Evolutionary conservation across 1,284 basidiomycete genomes (phyloP), one percentile per base, ranked within the genome.

Genomic region (Apiotrichum sp.): DNA sequence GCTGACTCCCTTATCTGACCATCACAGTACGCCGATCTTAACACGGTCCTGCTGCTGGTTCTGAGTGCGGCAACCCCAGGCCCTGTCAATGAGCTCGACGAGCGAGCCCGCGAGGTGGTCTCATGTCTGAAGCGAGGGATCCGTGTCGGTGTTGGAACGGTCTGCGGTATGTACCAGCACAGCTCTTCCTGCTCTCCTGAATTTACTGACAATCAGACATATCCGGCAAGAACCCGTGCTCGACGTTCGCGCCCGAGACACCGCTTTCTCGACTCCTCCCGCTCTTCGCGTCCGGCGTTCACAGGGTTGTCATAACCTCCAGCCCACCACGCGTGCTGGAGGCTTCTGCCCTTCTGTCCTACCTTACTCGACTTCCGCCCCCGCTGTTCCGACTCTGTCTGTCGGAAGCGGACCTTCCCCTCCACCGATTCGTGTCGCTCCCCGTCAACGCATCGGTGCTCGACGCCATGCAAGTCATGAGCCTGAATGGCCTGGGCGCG

Each of bases 401-500:
- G 31, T 50, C 59, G 2, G 60, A 64, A 0, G 45, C 66, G 10
- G 46, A 59, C 32, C 47, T 72, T 13, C 59, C 67, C 2, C 59
- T 70, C 8, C 62, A 69, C 53, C 62, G 66, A 1, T 61, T 70
- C 13, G 62, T 72, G 10, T 72, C 70, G 0, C 56, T 72, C 0
- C 62, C 64, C 1, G 57, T 57, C 0, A 59, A 62, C 0, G 65
- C 68, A 0, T 62, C 64, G 0, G 66, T 72, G 9, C 58, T 72
- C 3, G 70, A 70, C 48, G 70, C 70, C 14, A 72, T 72, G 70
- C 70, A 72, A 38, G 60, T 66, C 31, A 68, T 72, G 69, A 63
- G 59, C 33, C 50, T 68, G 10, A 59, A 67, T 43, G 67, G 67
- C 10, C 56, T 69, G 2, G 52, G 64, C 8, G 70, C 68, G 0